Base-by-base conservation (phyloP, 495 filamentous ascomycete species). In the Aspergillus mulundensis region DNA sequence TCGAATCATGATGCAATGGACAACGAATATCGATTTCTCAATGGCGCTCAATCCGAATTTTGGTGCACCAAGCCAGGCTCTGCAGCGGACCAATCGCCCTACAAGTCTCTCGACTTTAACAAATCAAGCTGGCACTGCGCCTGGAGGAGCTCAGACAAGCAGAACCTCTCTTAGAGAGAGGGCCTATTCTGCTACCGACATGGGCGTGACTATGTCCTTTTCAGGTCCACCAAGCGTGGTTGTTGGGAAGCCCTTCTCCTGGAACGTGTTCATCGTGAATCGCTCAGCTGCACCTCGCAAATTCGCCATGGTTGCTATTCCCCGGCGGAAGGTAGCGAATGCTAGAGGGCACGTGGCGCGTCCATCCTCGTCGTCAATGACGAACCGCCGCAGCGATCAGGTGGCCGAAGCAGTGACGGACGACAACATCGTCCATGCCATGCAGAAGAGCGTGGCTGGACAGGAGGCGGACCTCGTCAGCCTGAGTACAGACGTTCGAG, bases 191-290 rank as follows among this genome's bases (percentile, higher is more conserved):
- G 63, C 80, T 21, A 62, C 75, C 19, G 84, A 87, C 61, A 78
- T 88, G 43, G 89, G 89, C 8, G 81, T 94, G 42, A 89, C 85
- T 5, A 80, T 94, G 56, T 91, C 91, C 18, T 83, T 89, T 56
- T 84, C 84, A 10, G 86, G 82, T 0, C 88, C 88, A 10, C 64
- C 70, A 12, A 62, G 66, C 19, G 83, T 88, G 23, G 76, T 80
- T 46, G 82, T 90, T 3, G 90, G 91, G 4, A 81, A 90, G 38
- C 80, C 84, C 12, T 96, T 97, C 67, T 71, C 75, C n/a, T 96
- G 92, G 93, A 79, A 82, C 39, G 82, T 96, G 18, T 91, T 96
- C 65, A 84, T 97, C 19, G 87, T 96, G 48, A 97, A 97, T 68
- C 87, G 88, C 34, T 87, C 82, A 25, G 67, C 73, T 42, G 67